Evolutionary conservation across 2,329 filamentous ascomycete species (phyloP), one percentile per base, ranked within the genome.

Genomic region (Aureobasidium melanogenum): DNA sequence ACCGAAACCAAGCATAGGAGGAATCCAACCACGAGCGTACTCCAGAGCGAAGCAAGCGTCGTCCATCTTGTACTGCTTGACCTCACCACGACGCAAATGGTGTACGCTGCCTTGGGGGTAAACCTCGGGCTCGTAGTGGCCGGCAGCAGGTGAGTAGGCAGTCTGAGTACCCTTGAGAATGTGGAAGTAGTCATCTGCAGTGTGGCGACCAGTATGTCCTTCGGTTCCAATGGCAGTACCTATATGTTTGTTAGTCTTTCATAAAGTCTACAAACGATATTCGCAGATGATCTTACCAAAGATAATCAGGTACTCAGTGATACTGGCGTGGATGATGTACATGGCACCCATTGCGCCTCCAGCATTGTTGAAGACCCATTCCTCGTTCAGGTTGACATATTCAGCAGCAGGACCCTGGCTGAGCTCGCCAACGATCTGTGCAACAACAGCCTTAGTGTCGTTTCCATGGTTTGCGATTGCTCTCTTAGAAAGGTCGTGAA

Each of bases 131-230:
- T 82, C 80, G 74, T 84, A 89, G 65, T 79, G 72, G 66, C 87
- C 87, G 2, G 44, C 56, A 12, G 56, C 56, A 2, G 86, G 84
- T 5, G 83, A 80, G 79, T 91, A 92, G 66, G 90, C 88, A 68
- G 84, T 80, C 76, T 96, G 86, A 68, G 86, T 84, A 68, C 91
- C 91, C 36, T 80, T 79, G 34, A 96, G 81, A 79, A 96, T 96
- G 80, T 92, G 84, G 81, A 96, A 96, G 81, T 94, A 96, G 80
- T 96, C 91, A 76, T 96, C 89, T 17, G 91, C 91, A 14, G 90
- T 93, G 81, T 96, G 91, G 55, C 91, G 88, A 65, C 91, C 91
- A 1, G 85, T 84, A 80, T 96, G 91, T 64, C 91, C 91, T 76
- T 95, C 91, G 14, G 91, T 96, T 68, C 91, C 91, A 67, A 92